Evolutionary conservation across 2,329 filamentous ascomycete genomes (phyloP), one percentile per base, ranked within the genome.

Genomic region (Fusarium acutatum): DNA sequence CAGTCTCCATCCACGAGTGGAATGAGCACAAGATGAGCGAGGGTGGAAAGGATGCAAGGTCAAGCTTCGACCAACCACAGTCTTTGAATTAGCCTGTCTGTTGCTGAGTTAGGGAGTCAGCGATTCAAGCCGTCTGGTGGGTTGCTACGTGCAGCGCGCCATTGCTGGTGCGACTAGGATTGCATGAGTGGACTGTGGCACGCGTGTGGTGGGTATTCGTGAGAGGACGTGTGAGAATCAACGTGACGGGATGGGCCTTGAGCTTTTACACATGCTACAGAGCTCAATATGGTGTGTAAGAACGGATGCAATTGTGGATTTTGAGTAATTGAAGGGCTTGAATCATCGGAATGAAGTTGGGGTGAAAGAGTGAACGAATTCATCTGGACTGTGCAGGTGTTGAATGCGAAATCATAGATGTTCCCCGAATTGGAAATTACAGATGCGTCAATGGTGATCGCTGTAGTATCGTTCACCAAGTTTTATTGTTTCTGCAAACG

Each of bases 101-200:
- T 78, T 78, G 74, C 76, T 78, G 69, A 77, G 76, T 78, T 78
- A 63, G 76, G 76, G 75, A 77, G 75, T 76, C 69, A 60, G 60
- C 64, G 70, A 74, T 77, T 78, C 69, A 72, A 71, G 69, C 60
- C 50, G 60, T 68, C 64, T 47, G 64, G 75, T 74, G 72, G 67
- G 65, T 69, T 65, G 67, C 68, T 72, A 60, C 64, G 67, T 73
- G 65, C 69, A 73, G 71, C 63, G 67, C 71, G 67, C 71, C 71
- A 74, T 74, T 72, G 71, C 71, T 74, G 71, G 71, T 74, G 71
- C 71, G 71, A 74, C 71, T 71, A 50, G 67, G 71, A 69, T 74
- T 74, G 60, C 71, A 63, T 72, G 71, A 74, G 71, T 74, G 64
- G 67, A 67, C 63, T 61, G 71, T 74, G 67, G 67, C 67, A 69